Evolutionary conservation across 306 rosid species (phyloP).

Genomic region (Betula pendula): DNA sequence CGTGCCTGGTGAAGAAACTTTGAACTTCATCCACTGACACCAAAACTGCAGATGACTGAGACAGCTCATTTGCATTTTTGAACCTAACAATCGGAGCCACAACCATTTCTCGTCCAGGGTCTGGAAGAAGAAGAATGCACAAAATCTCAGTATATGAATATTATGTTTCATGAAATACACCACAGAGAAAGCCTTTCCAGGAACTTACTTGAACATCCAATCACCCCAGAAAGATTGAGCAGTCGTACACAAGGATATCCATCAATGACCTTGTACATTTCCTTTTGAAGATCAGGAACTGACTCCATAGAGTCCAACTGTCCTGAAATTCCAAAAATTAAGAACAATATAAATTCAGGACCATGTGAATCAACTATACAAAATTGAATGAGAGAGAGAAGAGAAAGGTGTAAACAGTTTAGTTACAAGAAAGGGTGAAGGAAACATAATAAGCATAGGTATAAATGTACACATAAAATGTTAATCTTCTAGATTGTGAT

Average conservation of each 20-base stretch:
- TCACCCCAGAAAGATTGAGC: slow-evolving; percentile 74
- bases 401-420: neutral
- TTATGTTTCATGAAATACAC: slow-evolving; percentile 9
- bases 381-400: neutral
- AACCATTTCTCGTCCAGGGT: slow-evolving; percentile 86
- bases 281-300: slow-evolving; percentile 90
- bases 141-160: slow-evolving; percentile 12
- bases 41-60: slow-evolving; percentile 64
- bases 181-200: slow-evolving; percentile 1
- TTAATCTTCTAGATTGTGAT: neutral
- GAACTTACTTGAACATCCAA: slow-evolving; percentile 86
- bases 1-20: slow-evolving; percentile 65
- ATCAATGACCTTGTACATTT: slow-evolving; percentile 70
- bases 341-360: slow-evolving; percentile 16
- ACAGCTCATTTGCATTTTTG: slow-evolving; percentile 42
- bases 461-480: neutral
- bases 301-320: slow-evolving; percentile 66
- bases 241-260: slow-evolving; percentile 81
- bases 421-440: neutral
- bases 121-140: slow-evolving; percentile 34
- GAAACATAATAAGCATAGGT: no score
- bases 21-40: slow-evolving; percentile 65
- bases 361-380: neutral
- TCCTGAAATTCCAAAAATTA: slow-evolving; percentile 24
- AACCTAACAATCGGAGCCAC: slow-evolving; percentile 72